Evolutionary conservation across 75 land plant species (phyloP), one percentile per base, ranked within the genome.

Genomic region (Pinus tabuliformis): DNA sequence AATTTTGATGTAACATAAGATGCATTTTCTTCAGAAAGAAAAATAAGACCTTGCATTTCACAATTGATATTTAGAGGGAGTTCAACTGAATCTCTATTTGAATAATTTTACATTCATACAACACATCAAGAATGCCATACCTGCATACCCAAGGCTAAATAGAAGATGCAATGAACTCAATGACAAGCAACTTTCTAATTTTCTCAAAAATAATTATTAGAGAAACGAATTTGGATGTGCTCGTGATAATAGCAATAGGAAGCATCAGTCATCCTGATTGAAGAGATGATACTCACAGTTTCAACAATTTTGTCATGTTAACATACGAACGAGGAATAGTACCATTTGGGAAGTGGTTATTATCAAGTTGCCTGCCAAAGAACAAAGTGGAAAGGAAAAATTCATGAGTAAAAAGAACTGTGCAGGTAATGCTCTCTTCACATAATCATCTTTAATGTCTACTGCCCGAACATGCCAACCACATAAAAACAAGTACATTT

Each of bases 301-400:
- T 91, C 28, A 84, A 78, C 20, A 91, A 72, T 33, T 57, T 79
- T 18, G 77, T 22, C 74, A 91, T 85, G 66, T 81, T 86, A 9
- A 70, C 65, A 73, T 86, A 91, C 7, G 86, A 75, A 45, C 20
- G 39, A 73, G 92, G 92, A 70, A 91, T 88, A 26, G 63, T 57
- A 75, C 72, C 77, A 65, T 88, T 90, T 70, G 52, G 76, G 77
- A 94, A 94, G 74, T 86, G 73, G 81, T 94, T 94, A 81, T 92
- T 90, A 63, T 92, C 97, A 39, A 94, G 91, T 76, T 92, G 97
- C 75, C 94, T 92, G 88, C 83, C 78, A 74, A 72, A 65, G 36
- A 39, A 79, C 4, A 73, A 74, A 2, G 17, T n/a, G n/a, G 16
- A 24, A 42, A 42, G 6, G 5, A 42, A 42, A 42, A 42, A 5